Percentiles rank a stretch among this genome's conserved stretches.
Conservation (phyloP, 352 stramenopile genomes). For the Phytopythium helicoides region DNA sequence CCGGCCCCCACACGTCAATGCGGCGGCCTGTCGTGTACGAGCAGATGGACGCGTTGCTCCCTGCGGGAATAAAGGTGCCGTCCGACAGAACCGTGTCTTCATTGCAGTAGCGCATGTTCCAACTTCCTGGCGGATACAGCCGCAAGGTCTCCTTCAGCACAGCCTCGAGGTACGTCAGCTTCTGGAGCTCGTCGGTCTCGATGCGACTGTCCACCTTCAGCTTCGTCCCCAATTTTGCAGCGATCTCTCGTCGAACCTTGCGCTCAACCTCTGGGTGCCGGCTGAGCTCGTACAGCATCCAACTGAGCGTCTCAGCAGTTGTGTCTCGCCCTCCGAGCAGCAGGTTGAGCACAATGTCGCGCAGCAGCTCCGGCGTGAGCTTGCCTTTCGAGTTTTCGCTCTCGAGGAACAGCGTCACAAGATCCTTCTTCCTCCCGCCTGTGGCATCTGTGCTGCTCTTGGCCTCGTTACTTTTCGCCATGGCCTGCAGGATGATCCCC, state of each 20-base stretch:
- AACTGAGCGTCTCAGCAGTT: conserved; percentile 32
- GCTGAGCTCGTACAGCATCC: conserved; percentile 41
- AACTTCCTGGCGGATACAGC: conserved; percentile 14
- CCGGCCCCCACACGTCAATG: conserved; percentile 37
- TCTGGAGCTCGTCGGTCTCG: not conserved
- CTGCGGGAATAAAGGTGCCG: conserved; percentile 35
- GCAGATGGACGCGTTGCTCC: conserved; percentile 32
- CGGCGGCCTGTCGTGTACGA: conserved; percentile 44
- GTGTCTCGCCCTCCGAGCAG: conserved; percentile 48
- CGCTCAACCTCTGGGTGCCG: conserved; percentile 24
- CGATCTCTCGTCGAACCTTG: conserved; percentile 17
- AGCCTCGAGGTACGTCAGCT: conserved; percentile 5
- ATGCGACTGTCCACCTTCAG: not conserved
- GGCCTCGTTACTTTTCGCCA: too few species aligned
- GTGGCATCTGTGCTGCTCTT: not conserved
- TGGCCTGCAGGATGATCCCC: too few species aligned
- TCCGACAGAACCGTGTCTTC: conserved; percentile 34
- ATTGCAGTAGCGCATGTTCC: conserved; percentile 22
- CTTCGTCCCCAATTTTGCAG: not conserved
- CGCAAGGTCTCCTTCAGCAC: conserved; percentile 2
- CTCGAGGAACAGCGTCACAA: conserved; percentile 28
- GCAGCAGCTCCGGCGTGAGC: conserved; percentile 13
- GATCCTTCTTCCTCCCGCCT: conserved; percentile 8
- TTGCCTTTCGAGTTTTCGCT: conserved; percentile 20
- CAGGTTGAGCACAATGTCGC: conserved; percentile 49